phyloP scores from a whole-genome alignment of 2,329 filamentous ascomycete species.

The Aspergillus sp. region DNA sequence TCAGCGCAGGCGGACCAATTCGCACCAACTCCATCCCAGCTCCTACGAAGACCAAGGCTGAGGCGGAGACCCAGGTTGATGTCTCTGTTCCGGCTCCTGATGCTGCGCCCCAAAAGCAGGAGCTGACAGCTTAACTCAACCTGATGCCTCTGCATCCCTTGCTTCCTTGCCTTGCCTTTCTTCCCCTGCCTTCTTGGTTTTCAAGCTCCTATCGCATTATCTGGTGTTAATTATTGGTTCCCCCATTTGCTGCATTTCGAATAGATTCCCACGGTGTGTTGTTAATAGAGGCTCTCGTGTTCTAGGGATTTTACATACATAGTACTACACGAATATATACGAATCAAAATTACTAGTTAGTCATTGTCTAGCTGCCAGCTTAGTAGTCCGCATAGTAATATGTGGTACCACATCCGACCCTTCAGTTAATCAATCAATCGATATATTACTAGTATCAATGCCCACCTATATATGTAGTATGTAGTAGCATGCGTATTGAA shows the following conservation, averaged over 20 bases:
- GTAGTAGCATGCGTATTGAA: background rate
- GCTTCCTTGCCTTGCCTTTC: background rate
- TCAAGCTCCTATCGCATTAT: constrained; percentile 5
- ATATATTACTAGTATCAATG: too few relatives aligned
- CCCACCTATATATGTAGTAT: background rate
- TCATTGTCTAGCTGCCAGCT: too few relatives aligned
- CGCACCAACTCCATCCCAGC: constrained; percentile 36
- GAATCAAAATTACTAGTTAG: too few relatives aligned
- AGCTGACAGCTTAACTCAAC: constrained; percentile 23
- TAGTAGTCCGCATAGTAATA: too few relatives aligned
- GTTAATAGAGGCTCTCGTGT: background rate
- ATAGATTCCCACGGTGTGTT: constrained; percentile 19
- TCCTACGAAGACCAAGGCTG: constrained; percentile 23
- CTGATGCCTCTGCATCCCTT: background rate
- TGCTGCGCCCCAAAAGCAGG: constrained; percentile 22
- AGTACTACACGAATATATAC: too few relatives aligned
- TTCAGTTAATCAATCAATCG: too few relatives aligned
- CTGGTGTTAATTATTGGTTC: constrained; percentile 15
- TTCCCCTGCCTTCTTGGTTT: background rate
- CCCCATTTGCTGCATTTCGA: background rate
- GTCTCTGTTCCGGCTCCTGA: constrained; percentile 23
- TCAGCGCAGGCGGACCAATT: constrained; percentile 34
- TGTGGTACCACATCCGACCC: too few relatives aligned
- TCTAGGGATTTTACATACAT: background rate
- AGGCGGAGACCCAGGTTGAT: constrained; percentile 18